Percentiles rank a stretch among this genome's conserved stretches.
These are phyloP conservation scores for Globisporangium yorkense DNA, from an alignment of 352 stramenopile species.

Conservation along the genomic window DNA sequence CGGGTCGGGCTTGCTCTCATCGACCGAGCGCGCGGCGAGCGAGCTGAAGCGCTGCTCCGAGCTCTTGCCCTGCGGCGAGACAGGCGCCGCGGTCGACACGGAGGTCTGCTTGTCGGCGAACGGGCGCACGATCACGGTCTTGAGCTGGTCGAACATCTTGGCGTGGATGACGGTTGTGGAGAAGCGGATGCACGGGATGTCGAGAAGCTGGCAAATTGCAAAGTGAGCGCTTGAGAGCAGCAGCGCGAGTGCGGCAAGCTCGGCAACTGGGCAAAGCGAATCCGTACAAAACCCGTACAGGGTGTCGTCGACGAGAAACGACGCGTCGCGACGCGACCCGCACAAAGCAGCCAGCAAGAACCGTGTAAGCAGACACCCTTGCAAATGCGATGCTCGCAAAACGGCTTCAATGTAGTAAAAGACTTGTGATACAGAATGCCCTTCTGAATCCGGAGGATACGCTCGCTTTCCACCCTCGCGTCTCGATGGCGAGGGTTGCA, in stretches of 20 bases:
- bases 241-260: not conserved
- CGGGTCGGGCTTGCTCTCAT: conserved; percentile 38
- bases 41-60: conserved; percentile 35
- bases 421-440: too few species aligned
- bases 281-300: not conserved
- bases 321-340: not conserved
- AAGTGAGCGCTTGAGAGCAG: conserved; percentile 18
- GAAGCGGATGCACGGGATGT: not conserved
- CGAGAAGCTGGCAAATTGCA: conserved; percentile 22
- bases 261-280: not conserved
- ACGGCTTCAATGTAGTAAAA: too few species aligned
- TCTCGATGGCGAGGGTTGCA: not conserved
- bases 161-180: not conserved
- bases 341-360: not conserved
- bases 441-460: too few species aligned
- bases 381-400: too few species aligned
- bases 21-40: conserved; percentile 20
- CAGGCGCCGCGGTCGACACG: conserved; percentile 1
- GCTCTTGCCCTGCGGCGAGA: conserved; percentile 2
- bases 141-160: conserved; percentile 75
- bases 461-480: not conserved
- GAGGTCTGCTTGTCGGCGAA: conserved; percentile 19
- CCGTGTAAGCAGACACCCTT: not conserved
- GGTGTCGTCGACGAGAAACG: not conserved
- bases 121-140: conserved; percentile 46